A percentile compares a stretch with the other conserved stretches of the same genome.
These are phyloP conservation scores for Rubia yunnanensis DNA, from an alignment of 257 asterid genomes.

Conservation along the genomic window DNA sequence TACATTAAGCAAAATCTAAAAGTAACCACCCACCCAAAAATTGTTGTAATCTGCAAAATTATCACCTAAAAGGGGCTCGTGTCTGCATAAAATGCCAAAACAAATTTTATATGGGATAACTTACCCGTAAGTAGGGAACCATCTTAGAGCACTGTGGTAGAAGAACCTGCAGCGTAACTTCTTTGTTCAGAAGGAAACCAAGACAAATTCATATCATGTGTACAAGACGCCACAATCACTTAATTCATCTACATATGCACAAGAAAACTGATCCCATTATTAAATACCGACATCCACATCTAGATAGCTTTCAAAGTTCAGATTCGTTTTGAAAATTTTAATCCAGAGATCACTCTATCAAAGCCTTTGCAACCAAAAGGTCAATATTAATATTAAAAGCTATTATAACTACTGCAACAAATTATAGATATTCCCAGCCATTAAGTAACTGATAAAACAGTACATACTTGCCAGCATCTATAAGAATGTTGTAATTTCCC, in stretches of 20 bases:
- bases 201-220: neutral
- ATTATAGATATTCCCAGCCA: neutral
- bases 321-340: too few relatives aligned
- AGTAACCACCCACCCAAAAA: neutral
- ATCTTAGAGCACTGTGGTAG: conserved; percentile 94
- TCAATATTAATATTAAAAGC: too few relatives aligned
- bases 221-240: neutral
- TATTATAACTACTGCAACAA: neutral
- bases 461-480: conserved; percentile 97
- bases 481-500: conserved; percentile 63
- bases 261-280: neutral
- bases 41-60: neutral
- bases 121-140: conserved; percentile 96
- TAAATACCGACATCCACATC: neutral
- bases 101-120: conserved; percentile 18
- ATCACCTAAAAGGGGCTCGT: neutral
- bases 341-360: neutral
- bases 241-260: neutral
- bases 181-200: conserved; percentile 15
- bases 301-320: neutral
- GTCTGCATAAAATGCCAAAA: neutral
- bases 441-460: conserved; percentile 5
- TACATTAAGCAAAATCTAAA: neutral
- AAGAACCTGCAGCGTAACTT: conserved; percentile 64
- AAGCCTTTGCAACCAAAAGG: neutral